Base-by-base conservation (phyloP, 78 protist genomes). In the Dictyostelium brefeldianum region DNA sequence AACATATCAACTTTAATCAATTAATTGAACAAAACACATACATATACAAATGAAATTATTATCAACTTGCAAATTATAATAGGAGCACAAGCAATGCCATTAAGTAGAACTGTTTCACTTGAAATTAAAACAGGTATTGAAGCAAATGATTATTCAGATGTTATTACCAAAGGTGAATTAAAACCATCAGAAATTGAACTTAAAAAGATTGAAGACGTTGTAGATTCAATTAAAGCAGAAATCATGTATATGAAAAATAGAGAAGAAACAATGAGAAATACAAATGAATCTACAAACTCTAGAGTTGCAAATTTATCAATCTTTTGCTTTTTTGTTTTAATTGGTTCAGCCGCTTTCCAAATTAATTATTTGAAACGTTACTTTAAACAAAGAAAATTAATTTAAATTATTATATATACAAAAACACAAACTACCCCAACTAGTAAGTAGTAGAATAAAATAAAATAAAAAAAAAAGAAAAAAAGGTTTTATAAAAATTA, bases 221-320 rank as follows among this genome's bases (percentile, higher is more conserved):
- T 89, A 4, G 91, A 84, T 29, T 8, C 41, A 59, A 84, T 84
- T 18, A 84, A 84, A 56, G 77, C 53, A 1, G 91, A 84, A 51
- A 54, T 84, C 29, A 9, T 74, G 18, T 84, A 84, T 48, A 71
- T 74, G 82, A 81, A 78, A 77, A 41, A 53, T 41, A 78, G 95
- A 78, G 95, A 90, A 43, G 95, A 90, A 54, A 78, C 83, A 31
- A 81, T 90, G 91, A 74, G 95, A 90, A 90, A 90, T 36, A 90
- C 95, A 1, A 78, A 77, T 20, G 95, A 90, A 82, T 81, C 91
- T 20, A 90, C 95, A 31, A 90, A 90, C 20, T 46, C 95, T 41
- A 90, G 95, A 90, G 95, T 90, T 56, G 82, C 81, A 17, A 80
- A 87, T 80, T 90, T 81, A 83, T 51, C 91, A 29, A 36, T 80